These are phyloP conservation scores for Coemansia sp. DNA, from an alignment of 192 early-diverging fungal species.

Conservation along the genomic window DNA sequence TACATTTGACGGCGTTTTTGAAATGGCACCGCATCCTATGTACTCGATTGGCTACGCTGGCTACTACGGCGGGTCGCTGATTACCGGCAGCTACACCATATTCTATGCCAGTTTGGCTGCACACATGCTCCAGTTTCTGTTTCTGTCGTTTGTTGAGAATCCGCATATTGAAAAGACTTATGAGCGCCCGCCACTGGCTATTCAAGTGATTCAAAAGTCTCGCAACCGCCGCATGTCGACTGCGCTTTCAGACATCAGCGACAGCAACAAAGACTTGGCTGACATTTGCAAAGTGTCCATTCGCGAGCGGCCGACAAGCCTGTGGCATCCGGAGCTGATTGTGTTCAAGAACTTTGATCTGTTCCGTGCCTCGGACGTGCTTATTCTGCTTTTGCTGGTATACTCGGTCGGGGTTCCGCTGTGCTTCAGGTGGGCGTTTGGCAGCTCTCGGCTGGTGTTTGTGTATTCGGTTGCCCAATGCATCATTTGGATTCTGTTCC, in stretches of 20 bases:
- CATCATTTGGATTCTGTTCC: conserved; percentile 81
- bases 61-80: conserved; percentile 91
- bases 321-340: conserved; percentile 78
- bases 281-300: conserved; percentile 26
- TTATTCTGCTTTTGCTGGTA: conserved; percentile 68
- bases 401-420: conserved; percentile 75
- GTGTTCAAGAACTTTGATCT: conserved; percentile 90
- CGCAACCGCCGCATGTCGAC: conserved; percentile 36
- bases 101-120: conserved; percentile 85
- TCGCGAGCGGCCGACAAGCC: conserved; percentile 46
- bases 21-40: conserved; percentile 98
- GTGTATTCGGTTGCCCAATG: conserved; percentile 67
- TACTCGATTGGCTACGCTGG: conserved; percentile 97
- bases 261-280: conserved; percentile 7
- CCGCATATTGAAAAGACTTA: conserved; percentile 80
- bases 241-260: conserved; percentile 14
- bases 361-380: conserved; percentile 80
- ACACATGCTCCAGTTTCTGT: conserved; percentile 84
- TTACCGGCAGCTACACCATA: conserved; percentile 87
- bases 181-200: conserved; percentile 49
- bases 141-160: conserved; percentile 88
- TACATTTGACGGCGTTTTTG: conserved; percentile 91
- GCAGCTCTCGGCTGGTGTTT: conserved; percentile 30
- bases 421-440: conserved; percentile 29
- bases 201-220: conserved; percentile 47